Conservation (phyloP, 148 eudicot species). For the Dysphania ambrosioides region DNA sequence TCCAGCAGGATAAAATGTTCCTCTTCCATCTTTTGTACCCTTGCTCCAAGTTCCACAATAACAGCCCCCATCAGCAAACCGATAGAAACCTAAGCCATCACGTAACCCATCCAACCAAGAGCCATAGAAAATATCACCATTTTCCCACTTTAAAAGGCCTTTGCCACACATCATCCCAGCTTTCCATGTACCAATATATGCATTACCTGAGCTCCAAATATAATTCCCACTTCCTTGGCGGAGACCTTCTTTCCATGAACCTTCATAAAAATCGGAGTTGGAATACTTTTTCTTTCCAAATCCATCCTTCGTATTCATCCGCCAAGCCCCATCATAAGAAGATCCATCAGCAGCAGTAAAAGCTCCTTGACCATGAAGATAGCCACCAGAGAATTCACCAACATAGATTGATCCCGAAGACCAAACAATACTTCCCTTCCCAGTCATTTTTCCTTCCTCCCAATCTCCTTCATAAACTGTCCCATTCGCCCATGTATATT, state of each 20-base stretch:
- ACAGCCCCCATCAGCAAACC: conserved; percentile 70
- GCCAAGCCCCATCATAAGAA: conserved; percentile 68
- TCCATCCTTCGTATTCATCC: conserved; percentile 81
- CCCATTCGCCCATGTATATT: conserved; percentile 84
- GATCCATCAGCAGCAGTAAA: conserved; percentile 51
- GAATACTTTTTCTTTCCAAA: conserved; percentile 70
- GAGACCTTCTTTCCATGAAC: conserved; percentile 88
- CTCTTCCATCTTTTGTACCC: conserved; percentile 87
- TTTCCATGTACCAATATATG: conserved; percentile 83
- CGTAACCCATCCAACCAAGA: conserved; percentile 78
- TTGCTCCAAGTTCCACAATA: conserved; percentile 89
- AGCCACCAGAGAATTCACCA: conserved; percentile 89
- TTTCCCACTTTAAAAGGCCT: conserved; percentile 85
- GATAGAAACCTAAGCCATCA: conserved; percentile 80
- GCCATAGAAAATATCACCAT: conserved; percentile 93
- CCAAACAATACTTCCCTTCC: conserved; percentile 71
- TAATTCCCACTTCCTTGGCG: conserved; percentile 84
- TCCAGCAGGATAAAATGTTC: conserved; percentile 82
- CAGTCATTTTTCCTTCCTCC: conserved; percentile 87
- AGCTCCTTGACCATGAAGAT: conserved; percentile 84
- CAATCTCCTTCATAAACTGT: conserved; percentile 79
- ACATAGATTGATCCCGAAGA: conserved; percentile 61
- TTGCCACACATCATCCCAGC: conserved; percentile 75
- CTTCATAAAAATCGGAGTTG: conserved; percentile 75
- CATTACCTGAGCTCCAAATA: conserved; percentile 65